Percentiles rank a stretch among this genome's conserved stretches.
phyloP scores from a whole-genome alignment of 768 basidiomycete species.

The Cubamyces lactineus region DNA sequence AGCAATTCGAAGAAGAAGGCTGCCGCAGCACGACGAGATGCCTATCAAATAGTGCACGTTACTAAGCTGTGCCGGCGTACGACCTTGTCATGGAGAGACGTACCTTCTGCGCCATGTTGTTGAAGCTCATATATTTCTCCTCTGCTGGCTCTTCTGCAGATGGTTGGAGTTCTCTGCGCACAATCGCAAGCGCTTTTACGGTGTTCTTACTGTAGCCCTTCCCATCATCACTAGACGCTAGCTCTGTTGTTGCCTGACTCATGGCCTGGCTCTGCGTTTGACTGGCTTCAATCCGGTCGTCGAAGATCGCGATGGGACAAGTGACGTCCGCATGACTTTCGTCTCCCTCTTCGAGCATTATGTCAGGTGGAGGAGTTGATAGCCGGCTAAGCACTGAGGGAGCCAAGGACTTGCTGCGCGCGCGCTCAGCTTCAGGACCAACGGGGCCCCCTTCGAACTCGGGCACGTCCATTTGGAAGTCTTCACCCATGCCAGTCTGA shows the following conservation, averaged over 20 bases:
- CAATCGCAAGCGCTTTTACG: constrained; percentile 75
- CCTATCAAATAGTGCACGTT: constrained; percentile 46
- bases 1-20: constrained; percentile 98
- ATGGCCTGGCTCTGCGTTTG: constrained; percentile 53
- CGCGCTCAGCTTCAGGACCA: constrained; percentile 41
- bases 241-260: constrained; percentile 28
- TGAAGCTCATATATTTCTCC: constrained; percentile 77
- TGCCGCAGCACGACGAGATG: constrained; percentile 88
- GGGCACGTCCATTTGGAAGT: constrained; percentile 73
- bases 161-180: constrained; percentile 72
- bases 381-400: constrained; percentile 60
- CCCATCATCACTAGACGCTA: constrained; percentile 53
- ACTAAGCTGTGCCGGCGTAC: neutral
- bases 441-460: constrained; percentile 47
- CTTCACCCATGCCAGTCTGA: constrained; percentile 54
- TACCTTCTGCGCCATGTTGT: constrained; percentile 78
- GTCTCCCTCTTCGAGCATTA: constrained; percentile 57
- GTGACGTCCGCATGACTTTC: constrained; percentile 67
- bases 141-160: constrained; percentile 47
- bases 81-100: neutral
- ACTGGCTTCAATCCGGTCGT: constrained; percentile 54
- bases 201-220: constrained; percentile 91
- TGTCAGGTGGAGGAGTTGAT: constrained; percentile 67
- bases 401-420: constrained; percentile 48
- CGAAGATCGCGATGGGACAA: constrained; percentile 85